phyloP scores from a whole-genome alignment of 495 filamentous ascomycete genomes.

The Sordaria brevicollis region DNA sequence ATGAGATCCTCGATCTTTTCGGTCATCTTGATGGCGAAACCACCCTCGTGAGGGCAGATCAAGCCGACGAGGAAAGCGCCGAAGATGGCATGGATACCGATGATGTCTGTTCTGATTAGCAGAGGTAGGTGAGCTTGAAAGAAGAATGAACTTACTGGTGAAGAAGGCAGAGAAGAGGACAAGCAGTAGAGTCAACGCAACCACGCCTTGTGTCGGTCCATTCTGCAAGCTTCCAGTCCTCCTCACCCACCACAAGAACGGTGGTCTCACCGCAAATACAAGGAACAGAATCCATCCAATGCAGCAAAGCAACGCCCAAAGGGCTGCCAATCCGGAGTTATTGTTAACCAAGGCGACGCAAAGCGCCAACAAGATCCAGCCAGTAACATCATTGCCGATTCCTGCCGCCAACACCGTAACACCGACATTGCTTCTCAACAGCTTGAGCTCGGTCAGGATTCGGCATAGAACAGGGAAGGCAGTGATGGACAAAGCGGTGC shows the following conservation, averaged over 20 bases:
- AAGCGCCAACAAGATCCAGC: constrained; percentile 89
- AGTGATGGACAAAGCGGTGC: constrained; percentile 90
- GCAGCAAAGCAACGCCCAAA: constrained; percentile 74
- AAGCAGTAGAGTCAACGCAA: constrained; percentile 72
- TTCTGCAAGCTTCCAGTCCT: constrained; percentile 73
- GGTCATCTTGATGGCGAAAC: constrained; percentile 87
- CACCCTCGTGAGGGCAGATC: constrained; percentile 89
- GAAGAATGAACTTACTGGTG: constrained; percentile 44
- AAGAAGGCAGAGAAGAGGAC: constrained; percentile 84
- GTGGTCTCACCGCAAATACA: constrained; percentile 61
- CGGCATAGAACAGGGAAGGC: constrained; percentile 94
- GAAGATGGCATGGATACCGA: constrained; percentile 82
- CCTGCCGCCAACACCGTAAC: constrained; percentile 88
- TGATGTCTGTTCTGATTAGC: constrained; percentile 45
- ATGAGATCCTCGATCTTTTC: constrained; percentile 96
- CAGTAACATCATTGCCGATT: constrained; percentile 85
- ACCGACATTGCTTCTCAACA: constrained; percentile 76
- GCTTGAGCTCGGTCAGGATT: constrained; percentile 85
- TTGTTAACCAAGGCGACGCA: constrained; percentile 94
- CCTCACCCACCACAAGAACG: constrained; percentile 65
- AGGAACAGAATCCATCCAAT: constrained; percentile 72
- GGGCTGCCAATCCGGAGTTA: constrained; percentile 68
- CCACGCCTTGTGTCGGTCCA: constrained; percentile 79
- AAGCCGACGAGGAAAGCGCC: constrained; percentile 80
- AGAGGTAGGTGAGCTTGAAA: neutral